Conservation (phyloP, 805 yeast genomes). For the Kazachstania bromeliacearum region DNA sequence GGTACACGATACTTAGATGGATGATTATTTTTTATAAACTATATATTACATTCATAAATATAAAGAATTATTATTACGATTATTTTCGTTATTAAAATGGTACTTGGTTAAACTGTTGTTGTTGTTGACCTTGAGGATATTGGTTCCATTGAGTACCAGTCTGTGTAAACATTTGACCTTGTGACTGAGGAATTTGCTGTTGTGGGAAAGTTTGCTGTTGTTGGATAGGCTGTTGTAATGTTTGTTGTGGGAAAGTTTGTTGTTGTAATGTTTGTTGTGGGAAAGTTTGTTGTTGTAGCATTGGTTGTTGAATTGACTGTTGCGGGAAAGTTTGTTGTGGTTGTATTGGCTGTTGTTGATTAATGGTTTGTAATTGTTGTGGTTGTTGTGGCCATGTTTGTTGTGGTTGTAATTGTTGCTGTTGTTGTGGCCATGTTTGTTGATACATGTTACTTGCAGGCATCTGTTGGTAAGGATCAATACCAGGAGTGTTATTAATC, state of each 20-base stretch:
- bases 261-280: slow-evolving; percentile 3
- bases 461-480: slow-evolving; percentile 8
- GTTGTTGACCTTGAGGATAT: neutral
- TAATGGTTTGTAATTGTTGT: slow-evolving; percentile 1
- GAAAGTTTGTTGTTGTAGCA: slow-evolving; percentile 1
- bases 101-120: slow-evolving; percentile 2
- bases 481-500: slow-evolving; percentile 7
- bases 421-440: slow-evolving; percentile 12
- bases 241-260: neutral
- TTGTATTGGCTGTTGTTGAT: slow-evolving; percentile 1
- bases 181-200: slow-evolving; percentile 1
- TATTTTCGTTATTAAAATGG: slow-evolving; percentile 1
- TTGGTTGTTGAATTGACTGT: slow-evolving; percentile 1
- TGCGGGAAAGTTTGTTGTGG: slow-evolving; percentile 1
- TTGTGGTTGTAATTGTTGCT: slow-evolving; percentile 10
- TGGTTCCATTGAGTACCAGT: neutral
- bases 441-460: slow-evolving; percentile 5
- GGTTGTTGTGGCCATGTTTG: slow-evolving; percentile 5
- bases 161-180: neutral
- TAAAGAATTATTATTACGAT: neutral
- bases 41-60: neutral
- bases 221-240: neutral
- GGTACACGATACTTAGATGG: neutral
- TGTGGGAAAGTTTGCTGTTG: slow-evolving; percentile 3
- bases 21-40: neutral